These are phyloP conservation scores for Nymphaea colorata DNA, from an alignment of 164 flowering plant genomes.

Conservation along the genomic window DNA sequence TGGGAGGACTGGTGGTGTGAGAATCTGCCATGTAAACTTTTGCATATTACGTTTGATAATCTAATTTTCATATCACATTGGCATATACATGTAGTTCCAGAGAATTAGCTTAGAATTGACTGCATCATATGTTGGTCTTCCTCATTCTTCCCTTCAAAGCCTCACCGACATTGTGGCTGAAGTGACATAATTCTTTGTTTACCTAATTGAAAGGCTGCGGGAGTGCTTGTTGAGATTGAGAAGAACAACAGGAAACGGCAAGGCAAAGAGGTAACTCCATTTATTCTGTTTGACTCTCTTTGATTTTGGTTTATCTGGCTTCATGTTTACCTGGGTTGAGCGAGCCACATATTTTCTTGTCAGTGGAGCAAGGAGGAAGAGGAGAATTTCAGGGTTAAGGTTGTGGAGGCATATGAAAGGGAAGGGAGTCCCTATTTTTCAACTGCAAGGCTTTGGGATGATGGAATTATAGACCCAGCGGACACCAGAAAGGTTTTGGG, in stretches of 20 bases:
- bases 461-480: conserved; percentile 90
- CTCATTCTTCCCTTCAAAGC: not conserved
- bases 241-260: conserved; percentile 63
- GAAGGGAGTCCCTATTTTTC: conserved; percentile 85
- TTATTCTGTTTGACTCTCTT: not conserved
- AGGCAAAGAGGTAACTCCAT: conserved; percentile 54
- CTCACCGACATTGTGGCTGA: not conserved
- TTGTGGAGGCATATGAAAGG: conserved; percentile 72
- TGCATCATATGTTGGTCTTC: not conserved
- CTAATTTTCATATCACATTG: no score
- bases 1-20: no score
- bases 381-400: conserved; percentile 63
- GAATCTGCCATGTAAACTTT: no score
- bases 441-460: conserved; percentile 96
- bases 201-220: conserved; percentile 64
- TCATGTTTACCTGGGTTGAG: not conserved
- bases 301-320: not conserved
- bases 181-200: not conserved
- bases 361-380: conserved; percentile 90
- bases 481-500: conserved; percentile 79
- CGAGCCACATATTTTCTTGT: not conserved
- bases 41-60: no score
- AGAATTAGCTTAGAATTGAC: no score
- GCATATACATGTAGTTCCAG: no score
- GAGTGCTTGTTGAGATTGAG: conserved; percentile 85